A percentile compares a stretch with the other conserved stretches of the same genome.
Evolutionary conservation across 2,329 filamentous ascomycete genomes (phyloP).

Genomic region (Aspergillus sojae): DNA sequence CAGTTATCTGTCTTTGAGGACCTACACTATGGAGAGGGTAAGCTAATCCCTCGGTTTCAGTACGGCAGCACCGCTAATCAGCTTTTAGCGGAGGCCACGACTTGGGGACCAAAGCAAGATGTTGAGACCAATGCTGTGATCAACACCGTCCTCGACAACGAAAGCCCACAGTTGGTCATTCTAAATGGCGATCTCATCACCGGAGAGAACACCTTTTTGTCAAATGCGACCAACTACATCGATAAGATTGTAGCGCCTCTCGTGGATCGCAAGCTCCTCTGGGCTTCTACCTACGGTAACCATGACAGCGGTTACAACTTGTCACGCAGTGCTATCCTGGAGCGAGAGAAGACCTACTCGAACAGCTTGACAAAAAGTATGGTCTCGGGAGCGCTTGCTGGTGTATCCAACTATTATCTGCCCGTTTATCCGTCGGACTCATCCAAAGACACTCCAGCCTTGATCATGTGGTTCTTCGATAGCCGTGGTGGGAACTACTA

Average conservation of each 20-base stretch:
- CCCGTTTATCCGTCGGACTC: slow-evolving; percentile 47
- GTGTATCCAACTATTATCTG: slow-evolving; percentile 59
- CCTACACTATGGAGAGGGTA: slow-evolving; percentile 71
- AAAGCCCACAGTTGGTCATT: slow-evolving; percentile 63
- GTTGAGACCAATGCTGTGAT: slow-evolving; percentile 60
- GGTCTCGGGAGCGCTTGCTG: slow-evolving; percentile 41
- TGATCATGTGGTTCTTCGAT: slow-evolving; percentile 74
- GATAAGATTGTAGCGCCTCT: slow-evolving; percentile 63
- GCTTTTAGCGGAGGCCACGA: slow-evolving; percentile 33
- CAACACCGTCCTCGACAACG: slow-evolving; percentile 58
- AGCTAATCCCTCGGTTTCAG: slow-evolving; percentile 1
- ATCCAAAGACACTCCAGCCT: slow-evolving; percentile 34
- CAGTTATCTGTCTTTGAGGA: slow-evolving; percentile 66
- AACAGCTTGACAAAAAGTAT: slow-evolving; percentile 48
- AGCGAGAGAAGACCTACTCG: slow-evolving; percentile 40
- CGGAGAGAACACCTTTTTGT: slow-evolving; percentile 61
- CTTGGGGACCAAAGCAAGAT: slow-evolving; percentile 49
- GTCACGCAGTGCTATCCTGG: slow-evolving; percentile 48
- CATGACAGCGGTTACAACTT: slow-evolving; percentile 67
- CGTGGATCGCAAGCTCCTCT: slow-evolving; percentile 57
- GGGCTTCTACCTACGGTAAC: slow-evolving; percentile 72
- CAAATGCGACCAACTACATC: slow-evolving; percentile 60
- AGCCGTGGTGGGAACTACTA: slow-evolving; percentile 58
- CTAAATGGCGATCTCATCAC: slow-evolving; percentile 74
- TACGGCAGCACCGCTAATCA: not conserved